These are phyloP conservation scores for Singerocomus inundabilis DNA, from an alignment of 1,284 basidiomycete genomes.

Conservation along the genomic window DNA sequence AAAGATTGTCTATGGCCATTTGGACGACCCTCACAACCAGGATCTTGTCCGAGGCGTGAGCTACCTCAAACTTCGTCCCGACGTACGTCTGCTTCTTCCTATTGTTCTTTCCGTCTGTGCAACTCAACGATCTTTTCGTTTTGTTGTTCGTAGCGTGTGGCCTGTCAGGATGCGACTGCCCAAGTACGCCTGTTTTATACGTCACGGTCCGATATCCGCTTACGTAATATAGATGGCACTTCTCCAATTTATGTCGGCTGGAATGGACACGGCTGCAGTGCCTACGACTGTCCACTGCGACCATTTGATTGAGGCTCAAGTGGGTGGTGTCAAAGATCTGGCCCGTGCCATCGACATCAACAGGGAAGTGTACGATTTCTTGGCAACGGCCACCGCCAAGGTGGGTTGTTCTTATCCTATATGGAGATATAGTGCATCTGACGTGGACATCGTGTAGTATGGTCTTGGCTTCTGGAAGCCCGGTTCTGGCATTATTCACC, in stretches of 20 bases:
- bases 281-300: conserved; percentile 99
- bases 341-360: conserved; percentile 92
- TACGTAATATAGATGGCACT: conserved; percentile 85
- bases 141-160: conserved; percentile 82
- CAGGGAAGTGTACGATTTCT: conserved; percentile 99
- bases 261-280: conserved; percentile 96
- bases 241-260: conserved; percentile 99
- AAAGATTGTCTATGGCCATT: conserved; percentile 98
- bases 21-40: conserved; percentile 90
- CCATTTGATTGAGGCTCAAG: conserved; percentile 97
- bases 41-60: conserved; percentile 85
- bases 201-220: conserved; percentile 25
- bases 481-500: conserved; percentile 97
- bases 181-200: conserved; percentile 46
- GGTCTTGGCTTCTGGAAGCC: conserved; percentile 99
- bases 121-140: no score
- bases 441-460: conserved; percentile 51
- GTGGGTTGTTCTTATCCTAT: conserved; percentile 36
- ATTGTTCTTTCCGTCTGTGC: no score
- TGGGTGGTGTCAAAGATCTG: conserved; percentile 92
- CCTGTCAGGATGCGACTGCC: conserved; percentile 98
- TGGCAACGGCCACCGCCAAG: conserved; percentile 96
- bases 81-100: conserved; percentile 71
- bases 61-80: conserved; percentile 95
- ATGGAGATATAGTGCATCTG: not conserved